Base-by-base conservation (phyloP, 768 basidiomycete genomes). In the Tylopilus plumbeoviolaceoides region DNA sequence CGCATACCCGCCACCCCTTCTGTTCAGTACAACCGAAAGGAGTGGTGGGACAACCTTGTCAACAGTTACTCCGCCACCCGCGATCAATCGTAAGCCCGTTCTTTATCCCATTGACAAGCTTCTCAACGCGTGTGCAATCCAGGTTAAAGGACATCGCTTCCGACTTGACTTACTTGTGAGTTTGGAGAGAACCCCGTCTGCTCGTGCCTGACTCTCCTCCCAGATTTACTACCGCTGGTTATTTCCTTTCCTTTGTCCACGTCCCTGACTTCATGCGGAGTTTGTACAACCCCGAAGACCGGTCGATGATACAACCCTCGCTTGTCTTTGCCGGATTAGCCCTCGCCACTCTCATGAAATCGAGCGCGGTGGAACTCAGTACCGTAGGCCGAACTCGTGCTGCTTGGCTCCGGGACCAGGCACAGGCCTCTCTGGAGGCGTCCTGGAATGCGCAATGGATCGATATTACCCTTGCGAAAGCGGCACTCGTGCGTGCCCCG, bases 211-310 rank as follows among this genome's bases (percentile, higher is more conserved):
- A 55, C 46, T 8, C 14, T 35, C 9, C n/a, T 33, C n/a, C 36
- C 59, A 91, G 89, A 59, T 84, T 86, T 61, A 72, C 74, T 21
- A 79, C 83, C 50, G 81, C 81, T 25, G 79, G 78, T 20, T 81
- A 86, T 55, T 83, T 81, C 74, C 75, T 91, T 40, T 83, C 80
- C 10, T 89, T 89, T 64, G 73, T 91, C 58, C 81, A 87, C 62
- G 64, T 82, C 17, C 70, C 74, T 12, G 73, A 75, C 38, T 78
- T 90, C 59, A 65, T 81, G 54, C 72, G 74, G 47, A 76, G 73
- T 50, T 67, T 91, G 44, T 73, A 69, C 57, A 72, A 78, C 58
- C 74, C 80, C 2, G 75, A 75, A n/a, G 72, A 78, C 27, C 79
- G 84, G 14, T 63, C 74, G 20, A 69, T 68, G 14, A 80, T 89